Evolutionary conservation across 1,139 yeast genomes (phyloP).

Genomic region (Taiozyma onychis): DNA sequence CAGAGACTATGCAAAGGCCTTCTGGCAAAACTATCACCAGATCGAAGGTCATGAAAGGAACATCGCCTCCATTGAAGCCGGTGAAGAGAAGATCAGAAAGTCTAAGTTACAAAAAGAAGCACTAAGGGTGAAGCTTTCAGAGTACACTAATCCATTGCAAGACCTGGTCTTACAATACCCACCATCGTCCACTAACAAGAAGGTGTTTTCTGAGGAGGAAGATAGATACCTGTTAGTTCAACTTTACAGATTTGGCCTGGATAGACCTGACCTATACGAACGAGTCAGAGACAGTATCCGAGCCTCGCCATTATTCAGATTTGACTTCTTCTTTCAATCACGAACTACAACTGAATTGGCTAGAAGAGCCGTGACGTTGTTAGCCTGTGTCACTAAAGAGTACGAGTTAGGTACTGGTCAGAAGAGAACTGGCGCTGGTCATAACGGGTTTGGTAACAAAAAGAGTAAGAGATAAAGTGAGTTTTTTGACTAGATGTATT

Average conservation of each 20-base stretch:
- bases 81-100: slow-evolving; percentile 63
- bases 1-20: slow-evolving; percentile 55
- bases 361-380: slow-evolving; percentile 61
- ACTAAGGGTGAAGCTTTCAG: slow-evolving; percentile 55
- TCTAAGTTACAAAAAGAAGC: slow-evolving; percentile 60
- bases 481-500: not conserved
- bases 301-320: slow-evolving; percentile 55
- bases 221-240: slow-evolving; percentile 66
- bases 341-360: slow-evolving; percentile 59
- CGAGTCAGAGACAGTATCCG: slow-evolving; percentile 55
- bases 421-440: not conserved
- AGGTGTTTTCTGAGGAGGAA: slow-evolving; percentile 67
- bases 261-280: slow-evolving; percentile 60
- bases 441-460: not conserved
- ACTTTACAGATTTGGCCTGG: slow-evolving; percentile 60
- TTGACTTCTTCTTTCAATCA: slow-evolving; percentile 69
- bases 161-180: slow-evolving; percentile 54
- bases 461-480: not conserved
- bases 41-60: slow-evolving; percentile 72
- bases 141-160: slow-evolving; percentile 58
- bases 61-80: slow-evolving; percentile 62
- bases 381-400: slow-evolving; percentile 62
- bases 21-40: slow-evolving; percentile 60
- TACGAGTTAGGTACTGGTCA: slow-evolving; percentile 20
- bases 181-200: slow-evolving; percentile 55